phyloP scores from a whole-genome alignment of 768 basidiomycete genomes.

The Russula emetica region DNA sequence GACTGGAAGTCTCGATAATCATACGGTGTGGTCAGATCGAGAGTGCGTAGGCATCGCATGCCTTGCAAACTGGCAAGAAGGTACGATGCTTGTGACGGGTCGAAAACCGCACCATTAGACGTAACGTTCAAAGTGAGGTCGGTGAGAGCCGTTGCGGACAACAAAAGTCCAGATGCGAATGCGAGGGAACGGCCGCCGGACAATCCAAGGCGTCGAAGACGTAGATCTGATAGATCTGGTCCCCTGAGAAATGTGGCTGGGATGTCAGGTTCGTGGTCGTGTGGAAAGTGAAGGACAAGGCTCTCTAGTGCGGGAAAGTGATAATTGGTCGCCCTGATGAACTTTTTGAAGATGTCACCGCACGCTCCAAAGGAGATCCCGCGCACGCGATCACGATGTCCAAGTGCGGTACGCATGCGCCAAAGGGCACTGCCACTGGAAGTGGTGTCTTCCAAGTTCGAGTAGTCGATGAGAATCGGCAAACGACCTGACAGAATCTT shows the following conservation, averaged over 20 bases:
- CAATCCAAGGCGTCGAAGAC: slow-evolving; percentile 3
- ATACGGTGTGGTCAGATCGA: background rate
- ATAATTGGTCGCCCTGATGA: background rate
- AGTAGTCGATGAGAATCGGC: slow-evolving; percentile 4
- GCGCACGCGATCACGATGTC: background rate
- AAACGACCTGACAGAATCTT: background rate
- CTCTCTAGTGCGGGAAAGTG: slow-evolving; percentile 10
- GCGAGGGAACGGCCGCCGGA: background rate
- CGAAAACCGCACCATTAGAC: background rate
- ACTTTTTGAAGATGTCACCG: background rate
- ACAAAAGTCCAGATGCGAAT: background rate
- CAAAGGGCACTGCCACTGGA: background rate
- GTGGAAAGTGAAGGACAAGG: background rate
- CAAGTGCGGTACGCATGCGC: background rate
- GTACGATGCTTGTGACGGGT: background rate
- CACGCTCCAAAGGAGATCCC: background rate
- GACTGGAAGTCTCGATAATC: too few relatives aligned
- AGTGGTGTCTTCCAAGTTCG: background rate
- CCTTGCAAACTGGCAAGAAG: background rate
- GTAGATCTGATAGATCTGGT: background rate
- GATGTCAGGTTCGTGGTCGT: rapidly evolving
- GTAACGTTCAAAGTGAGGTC: background rate
- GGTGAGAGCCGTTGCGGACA: background rate
- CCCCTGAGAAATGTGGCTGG: background rate
- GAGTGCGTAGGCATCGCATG: background rate